phyloP scores from a whole-genome alignment of 345 rosid species.

The Citrus australasica region DNA sequence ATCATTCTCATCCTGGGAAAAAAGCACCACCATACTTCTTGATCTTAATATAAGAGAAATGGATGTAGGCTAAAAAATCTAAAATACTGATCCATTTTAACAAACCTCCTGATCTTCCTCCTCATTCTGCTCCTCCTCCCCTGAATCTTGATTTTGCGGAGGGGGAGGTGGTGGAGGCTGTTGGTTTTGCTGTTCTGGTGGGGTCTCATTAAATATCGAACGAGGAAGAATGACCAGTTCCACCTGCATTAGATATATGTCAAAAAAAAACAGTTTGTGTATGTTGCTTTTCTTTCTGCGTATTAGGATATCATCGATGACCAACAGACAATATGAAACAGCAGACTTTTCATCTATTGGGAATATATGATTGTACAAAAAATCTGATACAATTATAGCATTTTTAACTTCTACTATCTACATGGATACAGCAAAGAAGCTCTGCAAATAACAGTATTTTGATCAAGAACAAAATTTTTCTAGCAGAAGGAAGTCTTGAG shows the following conservation, averaged over 20 bases:
- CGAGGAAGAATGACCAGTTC: slow-evolving; percentile 97
- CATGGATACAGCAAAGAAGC: neutral
- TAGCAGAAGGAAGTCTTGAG: neutral
- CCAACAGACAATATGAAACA: neutral
- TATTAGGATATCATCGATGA: neutral
- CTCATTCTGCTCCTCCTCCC: slow-evolving; percentile 82
- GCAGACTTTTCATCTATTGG: neutral
- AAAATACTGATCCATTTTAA: neutral
- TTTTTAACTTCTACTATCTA: neutral
- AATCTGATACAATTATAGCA: neutral
- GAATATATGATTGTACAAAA: neutral
- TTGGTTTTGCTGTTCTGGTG: slow-evolving; percentile 87
- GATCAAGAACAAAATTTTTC: neutral
- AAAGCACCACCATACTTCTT: slow-evolving; percentile 11
- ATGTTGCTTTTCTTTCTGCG: neutral
- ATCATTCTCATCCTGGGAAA: slow-evolving; percentile 63
- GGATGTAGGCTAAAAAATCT: neutral
- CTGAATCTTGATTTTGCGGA: slow-evolving; percentile 76
- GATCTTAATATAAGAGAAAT: neutral
- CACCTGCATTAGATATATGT: slow-evolving; percentile 51
- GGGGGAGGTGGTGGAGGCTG: slow-evolving; percentile 98
- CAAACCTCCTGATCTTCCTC: slow-evolving; percentile 82
- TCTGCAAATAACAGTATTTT: neutral
- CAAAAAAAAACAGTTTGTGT: slow-evolving; percentile 10
- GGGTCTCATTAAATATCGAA: slow-evolving; percentile 68